phyloP scores from a whole-genome alignment of 78 protist genomes.

The Acrasis kona region DNA sequence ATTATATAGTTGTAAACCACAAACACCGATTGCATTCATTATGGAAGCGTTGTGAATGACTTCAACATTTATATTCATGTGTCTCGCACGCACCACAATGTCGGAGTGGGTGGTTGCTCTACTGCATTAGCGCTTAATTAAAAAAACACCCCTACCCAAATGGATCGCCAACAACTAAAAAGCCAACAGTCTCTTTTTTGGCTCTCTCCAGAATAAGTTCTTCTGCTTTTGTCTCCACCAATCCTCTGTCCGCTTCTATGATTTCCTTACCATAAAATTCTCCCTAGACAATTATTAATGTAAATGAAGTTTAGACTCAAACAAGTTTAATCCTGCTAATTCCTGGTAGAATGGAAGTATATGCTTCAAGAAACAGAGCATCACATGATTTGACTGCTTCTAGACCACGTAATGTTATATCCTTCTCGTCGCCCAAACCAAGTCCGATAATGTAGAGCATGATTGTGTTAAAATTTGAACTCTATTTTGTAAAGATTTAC shows the following conservation, averaged over 20 bases:
- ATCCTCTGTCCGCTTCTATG: slow-evolving; percentile 84
- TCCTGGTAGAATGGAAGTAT: slow-evolving; percentile 83
- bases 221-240: slow-evolving; percentile 82
- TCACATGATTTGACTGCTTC: slow-evolving; percentile 68
- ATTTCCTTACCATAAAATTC: slow-evolving; percentile 61
- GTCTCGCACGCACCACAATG: slow-evolving; percentile 70
- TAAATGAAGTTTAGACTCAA: slow-evolving; percentile 8
- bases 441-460: slow-evolving; percentile 90
- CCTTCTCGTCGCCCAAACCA: slow-evolving; percentile 94
- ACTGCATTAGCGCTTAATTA: too few relatives aligned
- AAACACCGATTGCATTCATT: slow-evolving; percentile 95
- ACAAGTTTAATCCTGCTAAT: not conserved
- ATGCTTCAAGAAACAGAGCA: slow-evolving; percentile 85
- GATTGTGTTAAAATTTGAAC: too few relatives aligned
- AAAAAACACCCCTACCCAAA: too few relatives aligned
- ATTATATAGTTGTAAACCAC: slow-evolving; percentile 94
- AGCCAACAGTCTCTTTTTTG: slow-evolving; percentile 46
- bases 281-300: slow-evolving; percentile 29
- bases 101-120: slow-evolving; percentile 98
- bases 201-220: slow-evolving; percentile 65
- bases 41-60: slow-evolving; percentile 98
- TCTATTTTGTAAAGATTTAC: too few relatives aligned
- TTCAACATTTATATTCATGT: slow-evolving; percentile 24
- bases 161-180: slow-evolving; percentile 98
- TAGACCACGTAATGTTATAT: slow-evolving; percentile 95